phyloP scores from a whole-genome alignment of 2,329 filamentous ascomycete genomes.

The Trichoderma semiorbis region DNA sequence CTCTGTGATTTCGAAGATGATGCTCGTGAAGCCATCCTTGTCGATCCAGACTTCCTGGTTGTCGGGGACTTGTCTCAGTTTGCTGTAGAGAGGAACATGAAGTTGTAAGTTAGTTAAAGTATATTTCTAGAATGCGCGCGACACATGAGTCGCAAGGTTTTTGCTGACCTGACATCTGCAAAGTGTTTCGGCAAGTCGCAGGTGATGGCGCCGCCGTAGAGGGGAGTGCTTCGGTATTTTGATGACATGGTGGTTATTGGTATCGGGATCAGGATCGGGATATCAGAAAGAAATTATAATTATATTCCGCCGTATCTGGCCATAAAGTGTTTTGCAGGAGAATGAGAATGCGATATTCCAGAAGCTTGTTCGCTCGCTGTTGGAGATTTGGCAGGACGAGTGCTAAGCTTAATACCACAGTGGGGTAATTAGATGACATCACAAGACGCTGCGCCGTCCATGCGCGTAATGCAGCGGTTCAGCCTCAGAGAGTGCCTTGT shows the following conservation, averaged over 20 bases:
- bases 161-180: conserved; percentile 66
- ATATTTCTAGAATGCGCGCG: neutral
- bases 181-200: conserved; percentile 66
- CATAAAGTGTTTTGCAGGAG: neutral
- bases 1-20: conserved; percentile 89
- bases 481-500: neutral
- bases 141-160: neutral
- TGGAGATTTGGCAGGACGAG: neutral
- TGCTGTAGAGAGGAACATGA: conserved; percentile 41
- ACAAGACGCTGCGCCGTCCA: neutral
- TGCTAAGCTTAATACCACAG: neutral
- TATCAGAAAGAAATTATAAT: neutral
- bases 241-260: conserved; percentile 43
- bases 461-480: neutral
- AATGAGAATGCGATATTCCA: neutral
- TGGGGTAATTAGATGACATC: conserved; percentile 12
- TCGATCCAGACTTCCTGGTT: conserved; percentile 94
- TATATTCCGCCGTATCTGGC: neutral
- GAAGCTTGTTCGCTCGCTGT: neutral
- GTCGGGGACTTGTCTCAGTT: conserved; percentile 72
- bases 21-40: conserved; percentile 74
- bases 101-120: neutral
- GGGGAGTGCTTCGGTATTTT: conserved; percentile 54
- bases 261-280: neutral
- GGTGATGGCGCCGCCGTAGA: conserved; percentile 71